These are phyloP conservation scores for Aspergillus bertholletiae DNA, from an alignment of 495 filamentous ascomycete genomes.

Conservation along the genomic window DNA sequence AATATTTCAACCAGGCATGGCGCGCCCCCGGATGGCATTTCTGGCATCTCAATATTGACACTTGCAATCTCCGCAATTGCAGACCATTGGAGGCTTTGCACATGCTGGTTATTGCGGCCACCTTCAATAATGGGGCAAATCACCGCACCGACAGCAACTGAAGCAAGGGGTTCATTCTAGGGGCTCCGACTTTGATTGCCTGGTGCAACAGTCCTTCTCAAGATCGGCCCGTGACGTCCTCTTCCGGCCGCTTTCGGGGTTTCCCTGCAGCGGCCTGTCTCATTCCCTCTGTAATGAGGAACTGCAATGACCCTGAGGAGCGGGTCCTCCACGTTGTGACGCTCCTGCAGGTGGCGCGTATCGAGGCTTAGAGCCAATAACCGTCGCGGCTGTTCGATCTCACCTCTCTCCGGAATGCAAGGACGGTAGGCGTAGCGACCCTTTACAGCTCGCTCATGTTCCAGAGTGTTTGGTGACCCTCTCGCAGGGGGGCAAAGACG, in stretches of 20 bases:
- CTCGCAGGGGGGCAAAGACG: constrained; percentile 21
- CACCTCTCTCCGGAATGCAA: constrained; percentile 30
- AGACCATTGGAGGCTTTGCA: constrained; percentile 12
- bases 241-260: constrained; percentile 10
- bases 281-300: constrained; percentile 22
- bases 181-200: constrained; percentile 23
- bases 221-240: constrained; percentile 12
- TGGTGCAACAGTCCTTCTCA: constrained; percentile 16
- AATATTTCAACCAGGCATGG: too few relatives aligned
- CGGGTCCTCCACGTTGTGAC: constrained; percentile 23
- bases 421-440: constrained; percentile 20
- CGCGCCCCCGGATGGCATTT: constrained; percentile 12
- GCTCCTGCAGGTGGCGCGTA: constrained; percentile 16
- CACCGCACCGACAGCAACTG: constrained; percentile 17
- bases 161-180: constrained; percentile 25
- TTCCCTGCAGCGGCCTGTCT: constrained; percentile 18
- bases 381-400: constrained; percentile 4
- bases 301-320: constrained; percentile 15
- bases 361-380: constrained; percentile 19
- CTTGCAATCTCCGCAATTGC: constrained; percentile 15
- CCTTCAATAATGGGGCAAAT: constrained; percentile 15
- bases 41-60: constrained; percentile 10
- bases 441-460: constrained; percentile 19
- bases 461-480: constrained; percentile 19
- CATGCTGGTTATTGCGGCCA: constrained; percentile 15